These are phyloP conservation scores for Blastobotrys elegans DNA, from an alignment of 1,139 yeast genomes.

Conservation along the genomic window DNA sequence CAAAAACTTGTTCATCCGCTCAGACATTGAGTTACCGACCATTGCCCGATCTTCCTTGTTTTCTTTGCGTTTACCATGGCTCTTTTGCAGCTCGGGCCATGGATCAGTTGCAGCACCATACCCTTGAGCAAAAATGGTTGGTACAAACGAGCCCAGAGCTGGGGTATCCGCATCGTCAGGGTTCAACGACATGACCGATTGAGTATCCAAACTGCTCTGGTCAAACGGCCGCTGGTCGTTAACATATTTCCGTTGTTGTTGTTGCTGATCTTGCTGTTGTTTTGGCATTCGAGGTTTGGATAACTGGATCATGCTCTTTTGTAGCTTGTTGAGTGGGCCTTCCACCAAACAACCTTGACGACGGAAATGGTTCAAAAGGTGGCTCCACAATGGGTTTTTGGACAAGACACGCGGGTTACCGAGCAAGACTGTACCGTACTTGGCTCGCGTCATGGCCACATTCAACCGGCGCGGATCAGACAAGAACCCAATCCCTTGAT, in stretches of 20 bases:
- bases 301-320: conserved; percentile 57
- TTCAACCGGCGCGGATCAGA: conserved; percentile 87
- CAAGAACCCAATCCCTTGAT: conserved; percentile 78
- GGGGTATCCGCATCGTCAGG: conserved; percentile 28
- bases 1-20: conserved; percentile 38
- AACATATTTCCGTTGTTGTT: conserved; percentile 4
- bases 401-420: conserved; percentile 83
- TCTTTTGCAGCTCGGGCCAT: background rate
- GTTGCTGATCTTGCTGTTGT: background rate
- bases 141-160: conserved; percentile 20
- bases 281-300: conserved; percentile 25
- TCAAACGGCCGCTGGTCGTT: conserved; percentile 15
- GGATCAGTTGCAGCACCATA: conserved; percentile 10
- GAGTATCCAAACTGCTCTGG: conserved; percentile 41
- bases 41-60: conserved; percentile 3
- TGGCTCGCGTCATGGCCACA: conserved; percentile 90
- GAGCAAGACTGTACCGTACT: conserved; percentile 72
- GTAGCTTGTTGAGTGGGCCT: conserved; percentile 81
- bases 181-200: conserved; percentile 46
- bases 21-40: conserved; percentile 43
- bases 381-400: conserved; percentile 73
- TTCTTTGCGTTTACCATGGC: background rate
- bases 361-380: conserved; percentile 69
- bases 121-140: conserved; percentile 20
- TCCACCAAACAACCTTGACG: conserved; percentile 87